Evolutionary conservation across 2,329 filamentous ascomycete species (phyloP), one percentile per base, ranked within the genome.

Genomic region (Canariomyces notabilis): DNA sequence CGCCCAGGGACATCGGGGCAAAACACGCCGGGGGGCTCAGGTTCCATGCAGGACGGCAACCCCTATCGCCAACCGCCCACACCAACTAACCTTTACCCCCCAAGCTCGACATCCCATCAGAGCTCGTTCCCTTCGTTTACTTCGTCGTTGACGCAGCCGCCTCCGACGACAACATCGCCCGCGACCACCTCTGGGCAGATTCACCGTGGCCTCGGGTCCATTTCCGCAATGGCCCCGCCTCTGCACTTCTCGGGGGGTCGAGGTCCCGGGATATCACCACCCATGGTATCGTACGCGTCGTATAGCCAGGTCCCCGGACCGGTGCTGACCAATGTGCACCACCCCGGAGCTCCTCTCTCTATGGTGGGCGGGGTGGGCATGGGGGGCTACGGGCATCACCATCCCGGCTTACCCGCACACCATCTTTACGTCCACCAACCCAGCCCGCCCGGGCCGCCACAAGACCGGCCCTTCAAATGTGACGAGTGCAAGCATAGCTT

Each of bases 381-480:
- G 3, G 22, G 37, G 3, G 40, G 47, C 26, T 43, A 48, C 36
- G 46, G 41, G 29, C 43, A 49, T 31, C 48, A 48, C 18, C 46
- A 44, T 11, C 37, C 46, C 3, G 23, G 49, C 2, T 21, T 52
- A 42, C 47, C 54, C 9, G 46, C 68, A 34, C 72, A 76, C 39
- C 71, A 80, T 53, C 77, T 90, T 66, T 87, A 88, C 49, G 64
- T 67, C 16, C 70, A 65, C 50, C 71, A 78, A 51, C 72, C 72
- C 12, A 43, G 31, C 20, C 46, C 69, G 71, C 8, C 77, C 77
- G 76, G 14, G 16, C 57, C 64, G 6, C 69, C 70, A 21, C 83
- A 85, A 46, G 91, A 97, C 57, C 81, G 91, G 5, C 93, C 93
- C 0, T 97, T 95, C 73, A 90, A 90, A 67, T 98, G 93, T 64